Evolutionary conservation across 768 basidiomycete species (phyloP).

Genomic region (Suillus alpinus): DNA sequence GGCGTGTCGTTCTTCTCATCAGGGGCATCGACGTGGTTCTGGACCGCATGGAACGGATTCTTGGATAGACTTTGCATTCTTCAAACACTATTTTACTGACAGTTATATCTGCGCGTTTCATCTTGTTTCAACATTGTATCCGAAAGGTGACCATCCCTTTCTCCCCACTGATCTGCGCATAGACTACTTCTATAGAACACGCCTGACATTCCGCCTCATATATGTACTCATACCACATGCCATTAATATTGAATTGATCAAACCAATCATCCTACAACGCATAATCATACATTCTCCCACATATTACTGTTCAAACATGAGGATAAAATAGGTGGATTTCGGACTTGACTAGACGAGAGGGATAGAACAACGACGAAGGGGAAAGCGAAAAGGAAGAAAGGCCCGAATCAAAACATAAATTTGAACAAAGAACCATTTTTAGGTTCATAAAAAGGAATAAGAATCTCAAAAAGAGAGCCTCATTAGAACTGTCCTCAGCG

Average conservation of each 20-base stretch:
- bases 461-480: conserved; percentile 16
- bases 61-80: conserved; percentile 21
- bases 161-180: not conserved
- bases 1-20: conserved; percentile 56
- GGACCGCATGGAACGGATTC: conserved; percentile 63
- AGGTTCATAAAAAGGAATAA: conserved; percentile 34
- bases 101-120: not conserved
- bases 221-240: not conserved
- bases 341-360: conserved; percentile 1
- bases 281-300: conserved; percentile 2
- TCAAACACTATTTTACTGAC: not conserved
- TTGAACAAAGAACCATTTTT: conserved; percentile 11
- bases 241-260: not conserved
- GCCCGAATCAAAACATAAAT: conserved; percentile 2
- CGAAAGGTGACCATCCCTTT: no score
- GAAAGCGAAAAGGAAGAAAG: not conserved
- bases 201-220: not conserved
- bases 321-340: not conserved
- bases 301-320: conserved; percentile 1
- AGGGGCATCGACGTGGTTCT: conserved; percentile 60
- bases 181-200: not conserved
- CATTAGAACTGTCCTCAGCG: conserved; percentile 20
- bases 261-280: not conserved
- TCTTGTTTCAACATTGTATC: not conserved
- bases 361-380: not conserved